A percentile compares a stretch with the other conserved stretches of the same genome.
These are phyloP conservation scores for Backusella tarrabulga DNA, from an alignment of 192 early-diverging fungal genomes.

Conservation along the genomic window DNA sequence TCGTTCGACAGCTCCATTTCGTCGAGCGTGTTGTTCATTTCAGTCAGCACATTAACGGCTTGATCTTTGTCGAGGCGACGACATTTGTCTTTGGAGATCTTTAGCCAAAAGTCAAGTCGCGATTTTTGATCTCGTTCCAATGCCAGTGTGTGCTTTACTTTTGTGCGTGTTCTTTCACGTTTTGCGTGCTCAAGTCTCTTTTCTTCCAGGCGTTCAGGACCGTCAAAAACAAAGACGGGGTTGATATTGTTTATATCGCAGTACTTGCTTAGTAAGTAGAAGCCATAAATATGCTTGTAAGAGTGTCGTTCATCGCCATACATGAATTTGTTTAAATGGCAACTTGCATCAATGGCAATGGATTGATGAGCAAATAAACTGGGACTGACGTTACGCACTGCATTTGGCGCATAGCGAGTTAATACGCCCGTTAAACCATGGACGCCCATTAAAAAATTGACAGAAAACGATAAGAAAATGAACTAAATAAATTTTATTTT, in stretches of 20 bases:
- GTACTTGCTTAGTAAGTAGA: conserved; percentile 52
- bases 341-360: conserved; percentile 35
- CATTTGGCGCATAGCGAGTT: conserved; percentile 26
- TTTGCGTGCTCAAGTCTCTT: conserved; percentile 50
- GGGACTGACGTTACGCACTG: conserved; percentile 10
- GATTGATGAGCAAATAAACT: conserved; percentile 1
- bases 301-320: conserved; percentile 40
- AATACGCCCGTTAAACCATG: conserved; percentile 28
- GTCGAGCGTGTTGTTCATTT: conserved; percentile 22
- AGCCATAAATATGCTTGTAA: conserved; percentile 56
- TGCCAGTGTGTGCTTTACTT: conserved; percentile 28
- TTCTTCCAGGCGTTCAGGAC: conserved; percentile 40
- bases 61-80: conserved; percentile 3
- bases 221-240: conserved; percentile 76
- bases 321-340: conserved; percentile 33
- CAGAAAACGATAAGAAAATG: neutral
- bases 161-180: conserved; percentile 31
- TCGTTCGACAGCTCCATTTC: conserved; percentile 10
- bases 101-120: conserved; percentile 26
- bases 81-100: neutral
- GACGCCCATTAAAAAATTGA: conserved; percentile 25
- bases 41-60: neutral
- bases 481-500: neutral
- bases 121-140: conserved; percentile 37
- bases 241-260: conserved; percentile 50